Base-by-base conservation (phyloP, 352 stramenopile genomes). In the Globisporangium barbulae region DNA sequence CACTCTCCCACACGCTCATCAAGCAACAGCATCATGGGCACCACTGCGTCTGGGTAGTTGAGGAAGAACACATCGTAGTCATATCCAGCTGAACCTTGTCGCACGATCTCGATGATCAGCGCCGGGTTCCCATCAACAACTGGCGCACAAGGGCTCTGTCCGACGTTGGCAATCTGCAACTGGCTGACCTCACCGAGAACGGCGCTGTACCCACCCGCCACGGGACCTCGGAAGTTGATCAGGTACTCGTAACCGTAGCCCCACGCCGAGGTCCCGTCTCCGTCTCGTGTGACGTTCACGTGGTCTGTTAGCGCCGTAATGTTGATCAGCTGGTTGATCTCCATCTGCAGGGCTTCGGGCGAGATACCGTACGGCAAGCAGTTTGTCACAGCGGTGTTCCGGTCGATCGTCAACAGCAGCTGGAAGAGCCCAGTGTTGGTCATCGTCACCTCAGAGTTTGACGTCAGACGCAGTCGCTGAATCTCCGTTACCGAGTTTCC, bases 21-120 rank as follows among this genome's bases (percentile, higher is more conserved):
- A 17, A 75, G 63, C 1, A 91, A 57, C 9, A 73, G 53, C 0
- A 93, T 48, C 42, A 64, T 48, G 1, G 72, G 65, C 19, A 75
- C 73, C n/a, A 63, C 71, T 0, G 76, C 70, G 17, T 62, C 61
- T 0, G 69, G 59, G 42, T 76, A 85, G 12, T 85, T 63, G 33
- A 93, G 64, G 48, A 93, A 93, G 60, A 78, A 93, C 13, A 95
- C 79, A 48, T 95, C 83, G 64, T 95, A 95, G 12, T 69, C 78
- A 56, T 75, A 95, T 0, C 77, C 81, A 2, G 82, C 64, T 5
- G 68, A 61, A 0, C 86, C 86, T 53, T 89, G 66, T 3, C 81
- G 76, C 10, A 93, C 70, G 0, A 84, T 95, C 54, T 95, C 81
- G 1, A 92, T 56, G 1, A 84, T 85, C 21, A 95, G 54, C 5